These are phyloP conservation scores for Kodamaea leandrae DNA, from an alignment of 805 yeast species.

Conservation along the genomic window DNA sequence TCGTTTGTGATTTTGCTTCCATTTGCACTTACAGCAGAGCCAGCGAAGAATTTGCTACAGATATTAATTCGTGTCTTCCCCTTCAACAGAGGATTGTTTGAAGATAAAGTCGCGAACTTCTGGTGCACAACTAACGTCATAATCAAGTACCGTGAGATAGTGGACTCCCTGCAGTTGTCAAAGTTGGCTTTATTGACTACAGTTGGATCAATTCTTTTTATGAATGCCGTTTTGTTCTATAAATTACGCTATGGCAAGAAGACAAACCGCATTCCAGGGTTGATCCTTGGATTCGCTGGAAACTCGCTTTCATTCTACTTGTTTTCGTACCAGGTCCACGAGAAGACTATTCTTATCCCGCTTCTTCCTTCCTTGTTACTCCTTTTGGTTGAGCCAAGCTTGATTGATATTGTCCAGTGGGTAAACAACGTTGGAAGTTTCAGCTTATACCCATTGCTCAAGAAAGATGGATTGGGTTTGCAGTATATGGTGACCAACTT, in stretches of 20 bases:
- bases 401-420: slow-evolving; percentile 80
- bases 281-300: slow-evolving; percentile 70
- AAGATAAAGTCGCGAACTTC: slow-evolving; percentile 94
- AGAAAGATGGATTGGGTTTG: slow-evolving; percentile 66
- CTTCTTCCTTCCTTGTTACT: slow-evolving; percentile 78
- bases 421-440: slow-evolving; percentile 79
- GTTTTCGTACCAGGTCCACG: slow-evolving; percentile 95
- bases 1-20: slow-evolving; percentile 58
- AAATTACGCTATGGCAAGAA: slow-evolving; percentile 11
- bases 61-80: slow-evolving; percentile 77
- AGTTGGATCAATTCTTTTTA: slow-evolving; percentile 32
- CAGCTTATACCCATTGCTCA: slow-evolving; percentile 78
- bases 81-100: slow-evolving; percentile 89
- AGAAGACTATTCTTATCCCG: slow-evolving; percentile 86
- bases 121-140: slow-evolving; percentile 93
- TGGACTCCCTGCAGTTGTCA: slow-evolving; percentile 59
- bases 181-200: slow-evolving; percentile 55
- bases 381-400: slow-evolving; percentile 51
- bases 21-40: slow-evolving; percentile 39
- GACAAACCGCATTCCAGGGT: slow-evolving; percentile 16
- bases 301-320: slow-evolving; percentile 85
- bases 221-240: slow-evolving; percentile 12
- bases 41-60: slow-evolving; percentile 46
- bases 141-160: slow-evolving; percentile 62
- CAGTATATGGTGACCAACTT: slow-evolving; percentile 66